Conservation (phyloP, 163 green algal species). For the Chlamydomonas reinhardtii region DNA sequence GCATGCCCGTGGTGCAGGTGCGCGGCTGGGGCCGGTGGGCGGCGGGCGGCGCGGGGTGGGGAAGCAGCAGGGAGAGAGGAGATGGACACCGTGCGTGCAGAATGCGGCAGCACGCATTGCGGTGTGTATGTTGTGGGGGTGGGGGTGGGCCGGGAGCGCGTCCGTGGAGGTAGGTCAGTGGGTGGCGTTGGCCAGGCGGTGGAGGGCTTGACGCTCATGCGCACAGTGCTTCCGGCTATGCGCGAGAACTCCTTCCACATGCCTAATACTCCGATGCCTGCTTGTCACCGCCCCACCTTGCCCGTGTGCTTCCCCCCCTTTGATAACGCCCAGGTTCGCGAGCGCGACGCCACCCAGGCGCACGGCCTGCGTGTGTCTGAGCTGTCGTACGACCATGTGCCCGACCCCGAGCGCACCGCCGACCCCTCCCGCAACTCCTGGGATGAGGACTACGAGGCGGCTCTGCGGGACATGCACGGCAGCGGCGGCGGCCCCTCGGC, state of each 20-base stretch:
- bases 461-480: conserved; percentile 33
- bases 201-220: too few relatives aligned
- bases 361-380: conserved; percentile 26
- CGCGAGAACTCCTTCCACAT: too few relatives aligned
- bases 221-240: too few relatives aligned
- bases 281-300: too few relatives aligned
- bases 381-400: conserved; percentile 41
- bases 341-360: conserved; percentile 8
- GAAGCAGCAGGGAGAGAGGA: background rate
- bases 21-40: background rate
- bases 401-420: conserved; percentile 31
- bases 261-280: too few relatives aligned
- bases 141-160: too few relatives aligned
- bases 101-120: too few relatives aligned
- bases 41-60: background rate
- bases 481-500: conserved; percentile 12
- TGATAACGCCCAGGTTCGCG: conserved; percentile 47
- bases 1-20: conserved; percentile 46
- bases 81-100: too few relatives aligned
- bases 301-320: too few relatives aligned
- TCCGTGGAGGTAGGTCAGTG: too few relatives aligned
- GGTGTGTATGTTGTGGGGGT: too few relatives aligned
- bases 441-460: conserved; percentile 47
- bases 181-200: too few relatives aligned
- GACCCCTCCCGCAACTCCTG: conserved; percentile 28